A percentile compares a stretch with the other conserved stretches of the same genome.
These are phyloP conservation scores for Fusarium longipes DNA, from an alignment of 2,329 filamentous ascomycete genomes.

Conservation along the genomic window DNA sequence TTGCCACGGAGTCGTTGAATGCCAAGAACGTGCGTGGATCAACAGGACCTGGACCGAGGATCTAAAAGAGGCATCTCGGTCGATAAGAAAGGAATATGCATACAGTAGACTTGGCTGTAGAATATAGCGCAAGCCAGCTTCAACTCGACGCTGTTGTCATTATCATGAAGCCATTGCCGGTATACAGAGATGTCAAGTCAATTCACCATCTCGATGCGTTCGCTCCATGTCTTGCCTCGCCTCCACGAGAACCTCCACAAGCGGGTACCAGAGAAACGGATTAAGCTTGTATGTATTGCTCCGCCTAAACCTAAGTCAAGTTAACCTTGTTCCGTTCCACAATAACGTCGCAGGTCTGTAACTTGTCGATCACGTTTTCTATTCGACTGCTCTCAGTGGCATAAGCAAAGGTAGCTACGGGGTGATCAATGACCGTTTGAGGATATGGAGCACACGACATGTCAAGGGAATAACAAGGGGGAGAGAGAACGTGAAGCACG, in stretches of 20 bases:
- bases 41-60: conserved; percentile 8
- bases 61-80: neutral
- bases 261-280: neutral
- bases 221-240: neutral
- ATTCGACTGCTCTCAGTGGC: neutral
- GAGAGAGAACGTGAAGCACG: conserved; percentile 25
- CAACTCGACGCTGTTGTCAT: neutral
- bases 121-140: too few relatives aligned
- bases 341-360: conserved; percentile 9
- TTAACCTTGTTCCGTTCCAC: conserved; percentile 19
- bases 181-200: neutral
- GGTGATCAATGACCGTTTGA: neutral
- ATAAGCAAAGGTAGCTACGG: neutral
- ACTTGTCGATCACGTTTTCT: conserved; percentile 18
- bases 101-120: neutral
- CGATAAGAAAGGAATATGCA: neutral
- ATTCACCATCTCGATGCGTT: neutral
- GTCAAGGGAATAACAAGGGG: neutral
- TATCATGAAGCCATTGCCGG: neutral
- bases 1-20: conserved; percentile 7
- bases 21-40: conserved; percentile 39
- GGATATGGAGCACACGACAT: conserved; percentile 10
- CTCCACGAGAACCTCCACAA: neutral
- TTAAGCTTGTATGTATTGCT: conserved; percentile 14
- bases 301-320: neutral